Evolutionary conservation across 2,329 filamentous ascomycete genomes (phyloP).

Genomic region (Penicillium sp.): DNA sequence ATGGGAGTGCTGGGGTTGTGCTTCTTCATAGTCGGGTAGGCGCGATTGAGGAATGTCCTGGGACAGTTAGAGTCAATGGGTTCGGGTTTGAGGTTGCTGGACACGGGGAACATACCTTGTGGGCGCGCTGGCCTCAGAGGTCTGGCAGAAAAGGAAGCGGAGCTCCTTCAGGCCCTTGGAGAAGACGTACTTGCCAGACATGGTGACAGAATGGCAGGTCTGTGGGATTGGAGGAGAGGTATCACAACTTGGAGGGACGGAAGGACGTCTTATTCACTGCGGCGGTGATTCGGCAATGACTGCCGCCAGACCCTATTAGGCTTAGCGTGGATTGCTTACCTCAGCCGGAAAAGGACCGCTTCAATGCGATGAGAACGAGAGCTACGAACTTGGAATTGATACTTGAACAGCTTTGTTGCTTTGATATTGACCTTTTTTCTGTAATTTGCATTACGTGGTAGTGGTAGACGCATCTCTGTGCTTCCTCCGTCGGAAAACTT

Average conservation of each 20-base stretch:
- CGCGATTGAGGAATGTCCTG: constrained; percentile 82
- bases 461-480: constrained; percentile 5
- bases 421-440: neutral
- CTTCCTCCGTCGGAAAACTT: constrained; percentile 17
- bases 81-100: neutral
- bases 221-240: constrained; percentile 1
- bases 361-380: neutral
- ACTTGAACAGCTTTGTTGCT: neutral
- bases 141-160: constrained; percentile 96
- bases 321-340: constrained; percentile 24
- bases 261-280: constrained; percentile 17
- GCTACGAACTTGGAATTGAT: neutral
- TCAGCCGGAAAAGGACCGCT: constrained; percentile 19
- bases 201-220: constrained; percentile 41
- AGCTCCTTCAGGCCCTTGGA: constrained; percentile 84
- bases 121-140: constrained; percentile 80
- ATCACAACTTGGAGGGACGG: constrained; percentile 4
- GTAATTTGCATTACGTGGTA: neutral
- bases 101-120: constrained; percentile 60
- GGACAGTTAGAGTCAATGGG: neutral
- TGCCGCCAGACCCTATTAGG: constrained; percentile 14
- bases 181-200: constrained; percentile 94
- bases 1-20: constrained; percentile 93
- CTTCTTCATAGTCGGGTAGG: constrained; percentile 99
- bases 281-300: constrained; percentile 19